Base-by-base conservation (phyloP, 129 eudicot species). In the Calendula officinalis region DNA sequence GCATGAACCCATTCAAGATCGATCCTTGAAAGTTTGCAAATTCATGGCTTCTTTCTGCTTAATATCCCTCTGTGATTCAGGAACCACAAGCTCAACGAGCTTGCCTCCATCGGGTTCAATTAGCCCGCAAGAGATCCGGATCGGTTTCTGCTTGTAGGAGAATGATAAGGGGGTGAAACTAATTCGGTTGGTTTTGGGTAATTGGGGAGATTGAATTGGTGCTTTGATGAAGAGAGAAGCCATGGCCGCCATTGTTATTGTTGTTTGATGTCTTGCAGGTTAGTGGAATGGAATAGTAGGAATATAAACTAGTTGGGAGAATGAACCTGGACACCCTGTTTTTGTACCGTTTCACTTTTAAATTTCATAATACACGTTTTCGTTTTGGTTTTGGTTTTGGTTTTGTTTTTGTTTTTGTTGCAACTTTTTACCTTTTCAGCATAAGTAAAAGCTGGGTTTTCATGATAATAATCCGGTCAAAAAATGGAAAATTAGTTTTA, bases 1-100 rank as follows among this genome's bases (percentile, higher is more conserved):
- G 69, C 91, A 68, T 92, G 99, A 5, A 92, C 96, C 99, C 99
- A 92, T 60, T 92, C 87, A 8, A 85, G 77, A 62, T 92, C 96
- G 45, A 92, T 80, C 71, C 70, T 59, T 0, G 96, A 78, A 0
- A 92, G 83, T 79, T 79, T 85, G 87, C 77, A 88, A 30, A 51
- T 54, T n/a, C 54, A 52, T 7, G 0, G 94, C 96, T 16, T 84
- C 78, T 6, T 62, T 69, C 67, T 64, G 65, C 62, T 81, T 88
- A 15, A 51, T 52, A 22, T 74, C 81, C 47, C 85, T 76, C 11
- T 73, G 49, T 0, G 85, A 68, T n/a, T 81, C 89, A 0, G 66
- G 70, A 0, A 85, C 91, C 12, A 88, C 58, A 8, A 92, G 83
- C 40, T 92, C 86, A 9, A 85, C 82, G 3, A 92, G 89, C 62